Conservation (phyloP, 2,329 filamentous ascomycete genomes). For the Trichoderma simmonsii region DNA sequence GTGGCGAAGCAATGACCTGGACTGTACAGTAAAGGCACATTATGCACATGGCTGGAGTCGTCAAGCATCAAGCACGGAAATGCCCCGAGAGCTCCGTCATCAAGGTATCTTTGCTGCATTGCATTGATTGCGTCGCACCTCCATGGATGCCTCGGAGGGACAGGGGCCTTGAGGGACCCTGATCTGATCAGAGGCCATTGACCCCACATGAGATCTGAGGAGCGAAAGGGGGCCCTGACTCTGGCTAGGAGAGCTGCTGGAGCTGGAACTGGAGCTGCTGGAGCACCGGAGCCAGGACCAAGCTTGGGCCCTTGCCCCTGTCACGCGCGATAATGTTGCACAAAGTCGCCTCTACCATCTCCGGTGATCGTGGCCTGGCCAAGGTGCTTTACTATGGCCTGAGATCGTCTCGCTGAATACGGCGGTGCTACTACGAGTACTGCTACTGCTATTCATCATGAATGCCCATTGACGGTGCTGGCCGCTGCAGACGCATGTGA, state of each 20-base stretch:
- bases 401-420: too few relatives aligned
- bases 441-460: neutral
- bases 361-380: neutral
- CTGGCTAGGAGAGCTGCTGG: neutral
- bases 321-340: neutral
- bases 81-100: neutral
- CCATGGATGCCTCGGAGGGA: neutral
- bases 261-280: neutral
- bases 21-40: neutral
- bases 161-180: neutral
- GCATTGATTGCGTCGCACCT: neutral
- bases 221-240: neutral
- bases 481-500: neutral
- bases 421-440: too few relatives aligned
- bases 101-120: neutral
- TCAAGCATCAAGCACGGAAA: neutral
- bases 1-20: neutral
- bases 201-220: conserved; percentile 15
- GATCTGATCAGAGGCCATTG: neutral
- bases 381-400: neutral
- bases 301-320: neutral
- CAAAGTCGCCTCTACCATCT: neutral
- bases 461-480: neutral
- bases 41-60: neutral
- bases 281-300: neutral